Base-by-base conservation (phyloP, 805 yeast species). In the Candida ipomoeae region DNA sequence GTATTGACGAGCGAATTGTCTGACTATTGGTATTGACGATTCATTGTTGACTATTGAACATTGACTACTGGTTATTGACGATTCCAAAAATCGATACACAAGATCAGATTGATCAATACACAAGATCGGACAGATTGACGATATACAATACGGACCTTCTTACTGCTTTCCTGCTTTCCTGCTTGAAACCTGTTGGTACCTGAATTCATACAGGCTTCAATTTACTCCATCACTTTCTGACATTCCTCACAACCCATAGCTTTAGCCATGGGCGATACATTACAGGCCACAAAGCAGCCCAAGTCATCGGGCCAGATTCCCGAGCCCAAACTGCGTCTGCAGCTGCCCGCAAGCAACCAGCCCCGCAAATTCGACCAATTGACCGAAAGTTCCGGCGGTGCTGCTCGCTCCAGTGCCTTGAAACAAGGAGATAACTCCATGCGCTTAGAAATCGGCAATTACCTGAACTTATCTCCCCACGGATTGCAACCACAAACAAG, bases 331-430 rank as follows among this genome's bases (percentile, higher is more conserved):
- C 50, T 52, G 55, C 49, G 51, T 29, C 55, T 51, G 42, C 55
- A 40, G 43, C 53, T 50, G 53, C 55, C 53, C 26, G 55, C 55
- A 1, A 43, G 38, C 40, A 48, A 34, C 35, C 57, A 53, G 53
- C 58, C 58, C 26, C 52, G 58, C 10, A 55, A 54, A 38, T 55
- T 53, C 40, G 55, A 55, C 40, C 56, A 46, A 36, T 47, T 39
- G 17, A 40, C 50, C 23, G 52, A 53, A 6, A 26, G 47, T 1
- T 35, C 54, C 5, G 45, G 36, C 3, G 21, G 31, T n/a, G 21
- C 40, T 13, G 17, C 23, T 38, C 21, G 33, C 5, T 31, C 23
- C n/a, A 37, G 38, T 26, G 20, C 51, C n/a, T 34, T 44, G 42
- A 51, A 40, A 39, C 48, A 40, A 21, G 48, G 41, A 23, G 59